These are phyloP conservation scores for Sextonia rubra DNA, from an alignment of 164 flowering plant species.

Conservation along the genomic window DNA sequence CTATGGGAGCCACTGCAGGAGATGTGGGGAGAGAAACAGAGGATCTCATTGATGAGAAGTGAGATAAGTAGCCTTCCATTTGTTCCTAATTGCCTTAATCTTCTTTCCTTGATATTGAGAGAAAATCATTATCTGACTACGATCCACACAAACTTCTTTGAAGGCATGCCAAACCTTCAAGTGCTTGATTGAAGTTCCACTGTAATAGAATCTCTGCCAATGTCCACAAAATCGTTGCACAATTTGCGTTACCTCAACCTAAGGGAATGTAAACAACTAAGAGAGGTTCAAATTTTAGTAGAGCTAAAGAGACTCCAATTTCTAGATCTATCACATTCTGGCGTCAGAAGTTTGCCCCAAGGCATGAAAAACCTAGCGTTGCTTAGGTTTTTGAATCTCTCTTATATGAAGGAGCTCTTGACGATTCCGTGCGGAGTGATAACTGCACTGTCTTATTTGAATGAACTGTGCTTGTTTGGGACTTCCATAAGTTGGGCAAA, in stretches of 20 bases:
- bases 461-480: background rate
- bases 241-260: background rate
- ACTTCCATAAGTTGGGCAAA: background rate
- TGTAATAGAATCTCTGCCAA: background rate
- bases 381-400: background rate
- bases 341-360: background rate
- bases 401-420: background rate
- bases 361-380: background rate
- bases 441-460: background rate
- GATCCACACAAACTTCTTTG: background rate
- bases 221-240: background rate
- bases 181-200: background rate
- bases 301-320: background rate
- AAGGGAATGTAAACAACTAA: background rate
- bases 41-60: conserved; percentile 7
- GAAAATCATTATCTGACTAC: background rate
- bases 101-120: background rate
- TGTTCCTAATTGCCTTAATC: background rate
- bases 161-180: conserved; percentile 2
- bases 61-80: background rate
- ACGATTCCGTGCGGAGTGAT: background rate
- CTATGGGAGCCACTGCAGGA: conserved; percentile 3
- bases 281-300: background rate
- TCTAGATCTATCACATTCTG: background rate
- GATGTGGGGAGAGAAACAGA: background rate